Percentiles rank a stretch among this genome's conserved stretches.
Conservation (phyloP, 768 basidiomycete species). For the Leccinum broughii region DNA sequence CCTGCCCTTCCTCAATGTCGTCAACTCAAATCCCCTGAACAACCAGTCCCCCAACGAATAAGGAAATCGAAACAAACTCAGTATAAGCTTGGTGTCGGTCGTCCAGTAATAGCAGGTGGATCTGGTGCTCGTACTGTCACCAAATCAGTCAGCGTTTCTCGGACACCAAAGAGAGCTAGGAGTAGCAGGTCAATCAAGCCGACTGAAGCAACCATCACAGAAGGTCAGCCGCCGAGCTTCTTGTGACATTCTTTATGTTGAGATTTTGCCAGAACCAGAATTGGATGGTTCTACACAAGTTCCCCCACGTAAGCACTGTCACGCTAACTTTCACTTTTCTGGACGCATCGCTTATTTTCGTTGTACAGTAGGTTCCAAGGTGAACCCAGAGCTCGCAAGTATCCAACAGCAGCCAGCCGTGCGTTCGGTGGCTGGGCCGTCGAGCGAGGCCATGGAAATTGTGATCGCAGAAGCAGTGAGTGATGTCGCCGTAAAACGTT, state of each 20-base stretch:
- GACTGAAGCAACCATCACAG: constrained; percentile 55
- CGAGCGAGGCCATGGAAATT: constrained; percentile 16
- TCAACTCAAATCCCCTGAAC: constrained; percentile 15
- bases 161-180: constrained; percentile 47
- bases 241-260: constrained; percentile 8
- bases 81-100: constrained; percentile 67
- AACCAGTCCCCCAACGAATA: constrained; percentile 39
- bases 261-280: constrained; percentile 29
- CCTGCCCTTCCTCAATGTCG: constrained; percentile 24
- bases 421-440: constrained; percentile 3
- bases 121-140: constrained; percentile 65
- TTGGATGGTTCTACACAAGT: constrained; percentile 11
- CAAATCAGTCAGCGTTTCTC: constrained; percentile 53
- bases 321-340: not conserved
- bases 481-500: not conserved
- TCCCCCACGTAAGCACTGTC: constrained; percentile 17
- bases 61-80: constrained; percentile 76
- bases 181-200: constrained; percentile 50
- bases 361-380: constrained; percentile 9
- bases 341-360: not conserved
- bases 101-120: constrained; percentile 66
- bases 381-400: constrained; percentile 1
- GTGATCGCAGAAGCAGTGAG: constrained; percentile 33
- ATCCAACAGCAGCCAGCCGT: constrained; percentile 8
- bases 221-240: constrained; percentile 39